These are phyloP conservation scores for Solanum hybrid DNA, from an alignment of 305 asterid species.

Conservation along the genomic window DNA sequence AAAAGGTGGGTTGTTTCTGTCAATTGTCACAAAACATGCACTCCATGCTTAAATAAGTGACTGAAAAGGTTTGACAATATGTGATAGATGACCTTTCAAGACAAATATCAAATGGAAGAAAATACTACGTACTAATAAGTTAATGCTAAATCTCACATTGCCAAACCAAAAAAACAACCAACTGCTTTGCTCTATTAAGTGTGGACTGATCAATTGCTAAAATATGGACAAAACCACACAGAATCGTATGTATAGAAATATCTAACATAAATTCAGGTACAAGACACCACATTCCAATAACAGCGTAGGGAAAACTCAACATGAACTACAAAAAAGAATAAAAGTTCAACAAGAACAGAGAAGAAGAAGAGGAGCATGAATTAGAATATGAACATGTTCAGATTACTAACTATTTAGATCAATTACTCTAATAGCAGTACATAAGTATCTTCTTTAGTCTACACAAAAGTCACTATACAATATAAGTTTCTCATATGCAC, in stretches of 20 bases:
- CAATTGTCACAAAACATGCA: neutral
- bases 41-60: neutral
- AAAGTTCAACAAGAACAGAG: neutral
- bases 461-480: neutral
- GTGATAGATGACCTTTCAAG: neutral
- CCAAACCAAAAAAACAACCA: neutral
- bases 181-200: neutral
- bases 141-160: neutral
- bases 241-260: neutral
- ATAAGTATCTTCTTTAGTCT: neutral
- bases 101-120: neutral
- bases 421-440: neutral
- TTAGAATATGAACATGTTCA: neutral
- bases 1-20: neutral
- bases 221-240: neutral
- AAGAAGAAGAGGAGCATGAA: neutral
- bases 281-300: neutral
- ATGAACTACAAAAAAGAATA: neutral
- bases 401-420: neutral
- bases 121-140: neutral
- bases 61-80: neutral
- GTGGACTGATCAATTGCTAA: neutral
- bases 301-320: neutral
- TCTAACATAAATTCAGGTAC: neutral
- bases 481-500: neutral